These are phyloP conservation scores for Cladosporium cucumerinum DNA, from an alignment of 2,329 filamentous ascomycete genomes.

Conservation along the genomic window DNA sequence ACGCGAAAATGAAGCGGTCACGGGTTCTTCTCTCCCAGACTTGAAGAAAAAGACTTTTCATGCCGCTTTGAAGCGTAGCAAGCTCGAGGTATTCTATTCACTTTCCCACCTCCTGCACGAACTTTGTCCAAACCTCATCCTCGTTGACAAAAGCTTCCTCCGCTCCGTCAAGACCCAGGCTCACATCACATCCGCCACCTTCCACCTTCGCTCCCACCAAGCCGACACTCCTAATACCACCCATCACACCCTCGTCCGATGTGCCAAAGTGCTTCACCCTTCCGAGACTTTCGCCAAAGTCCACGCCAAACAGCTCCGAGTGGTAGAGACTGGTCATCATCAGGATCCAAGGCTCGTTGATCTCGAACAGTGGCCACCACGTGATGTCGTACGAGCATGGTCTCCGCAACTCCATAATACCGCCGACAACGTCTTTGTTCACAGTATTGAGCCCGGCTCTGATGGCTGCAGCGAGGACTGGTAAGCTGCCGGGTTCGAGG, in stretches of 20 bases:
- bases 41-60: neutral
- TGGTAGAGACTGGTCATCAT: slow-evolving; percentile 24
- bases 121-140: slow-evolving; percentile 19
- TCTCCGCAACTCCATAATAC: slow-evolving; percentile 18
- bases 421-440: slow-evolving; percentile 18
- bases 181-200: slow-evolving; percentile 21
- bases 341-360: slow-evolving; percentile 18
- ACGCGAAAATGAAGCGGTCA: slow-evolving; percentile 2
- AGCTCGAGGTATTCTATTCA: neutral
- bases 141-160: slow-evolving; percentile 20
- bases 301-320: slow-evolving; percentile 17
- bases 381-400: slow-evolving; percentile 18
- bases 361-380: slow-evolving; percentile 22
- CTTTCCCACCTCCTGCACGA: slow-evolving; percentile 11
- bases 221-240: slow-evolving; percentile 21
- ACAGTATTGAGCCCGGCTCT: slow-evolving; percentile 19
- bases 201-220: slow-evolving; percentile 23
- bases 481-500: slow-evolving; percentile 17
- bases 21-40: neutral
- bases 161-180: slow-evolving; percentile 18
- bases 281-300: slow-evolving; percentile 19
- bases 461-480: slow-evolving; percentile 20
- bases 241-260: slow-evolving; percentile 22
- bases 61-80: neutral
- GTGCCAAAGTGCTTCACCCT: slow-evolving; percentile 22